Base-by-base conservation (phyloP, 257 asterid genomes). In the Fraxinus americana region DNA sequence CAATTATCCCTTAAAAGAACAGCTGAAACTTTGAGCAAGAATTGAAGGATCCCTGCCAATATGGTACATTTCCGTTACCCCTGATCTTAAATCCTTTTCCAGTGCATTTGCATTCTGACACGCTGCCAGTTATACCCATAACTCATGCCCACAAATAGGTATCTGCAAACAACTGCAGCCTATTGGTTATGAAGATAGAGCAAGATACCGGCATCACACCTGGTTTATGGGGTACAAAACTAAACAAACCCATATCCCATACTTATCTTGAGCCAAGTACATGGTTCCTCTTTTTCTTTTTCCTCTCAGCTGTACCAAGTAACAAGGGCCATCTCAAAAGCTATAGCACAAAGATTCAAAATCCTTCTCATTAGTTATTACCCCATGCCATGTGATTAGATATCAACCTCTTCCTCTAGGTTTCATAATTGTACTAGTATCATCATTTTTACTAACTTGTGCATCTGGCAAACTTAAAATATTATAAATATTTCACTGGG, bases 231-330 rank as follows among this genome's bases (percentile, higher is more conserved):
- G 63, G 25, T 4, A 17, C 25, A 5, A 7, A 54, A 17, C 21
- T 17, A 7, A 52, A 6, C 25, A 57, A 57, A 57, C 21, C 11
- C 29, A n/a, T 57, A 57, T 57, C 66, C 52, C 52, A 45, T 45
- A 12, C 52, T 45, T 45, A 45, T 45, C 52, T 45, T 13, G 19
- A 13, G 52, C 48, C 48, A 45, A 45, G 52, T 45, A 54, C 65
- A 54, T 54, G 65, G 25, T 54, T 54, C 65, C 65, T n/a, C n/a
- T n/a, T n/a, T n/a, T n/a, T n/a, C 65, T 54, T 54, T 52, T n/a
- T 21, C 65, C 27, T 19, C 65, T 54, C 65, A 54, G 65, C 11
- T 0, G 17, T 45, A 45, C 1, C 65, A 52, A 52, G 25, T 19
- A 52, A 19, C 63, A 54, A 54, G 27, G 10, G 65, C 27, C 27